A percentile compares a stretch with the other conserved stretches of the same genome.
These are phyloP conservation scores for Dothideomycetidae sp. DNA, from an alignment of 2,329 filamentous ascomycete species.

Conservation along the genomic window DNA sequence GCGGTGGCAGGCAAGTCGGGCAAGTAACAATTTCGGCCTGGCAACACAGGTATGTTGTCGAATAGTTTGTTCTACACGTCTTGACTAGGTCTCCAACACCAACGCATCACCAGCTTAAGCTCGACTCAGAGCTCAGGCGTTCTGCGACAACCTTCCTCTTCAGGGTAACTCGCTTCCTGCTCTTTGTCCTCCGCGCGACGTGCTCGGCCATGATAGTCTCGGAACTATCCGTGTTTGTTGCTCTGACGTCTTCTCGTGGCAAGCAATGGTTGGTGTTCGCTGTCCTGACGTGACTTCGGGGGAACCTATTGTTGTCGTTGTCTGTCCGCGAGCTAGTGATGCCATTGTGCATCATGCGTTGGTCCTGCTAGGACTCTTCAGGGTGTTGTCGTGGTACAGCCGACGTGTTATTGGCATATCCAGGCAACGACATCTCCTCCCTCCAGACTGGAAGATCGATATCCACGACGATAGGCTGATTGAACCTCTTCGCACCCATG, in stretches of 20 bases:
- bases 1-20: too few species aligned
- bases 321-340: too few species aligned
- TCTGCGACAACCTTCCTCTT: neutral
- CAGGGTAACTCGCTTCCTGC: neutral
- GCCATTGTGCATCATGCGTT: conserved; percentile 1
- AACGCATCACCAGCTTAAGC: too few species aligned
- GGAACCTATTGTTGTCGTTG: too few species aligned
- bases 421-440: conserved; percentile 13
- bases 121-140: too few species aligned
- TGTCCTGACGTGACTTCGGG: too few species aligned
- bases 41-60: too few species aligned
- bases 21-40: too few species aligned
- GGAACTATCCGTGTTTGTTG: conserved; percentile 2
- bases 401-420: conserved; percentile 6
- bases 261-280: neutral
- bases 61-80: too few species aligned
- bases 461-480: conserved; percentile 76
- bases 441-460: conserved; percentile 52
- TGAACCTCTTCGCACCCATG: conserved; percentile 45
- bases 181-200: conserved; percentile 1
- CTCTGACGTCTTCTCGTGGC: conserved; percentile 2
- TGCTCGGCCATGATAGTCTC: conserved; percentile 4
- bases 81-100: neutral
- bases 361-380: neutral
- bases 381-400: neutral